These are phyloP conservation scores for Limnomonas spitsbergensis DNA, from an alignment of 139 green algal genomes.

Conservation along the genomic window DNA sequence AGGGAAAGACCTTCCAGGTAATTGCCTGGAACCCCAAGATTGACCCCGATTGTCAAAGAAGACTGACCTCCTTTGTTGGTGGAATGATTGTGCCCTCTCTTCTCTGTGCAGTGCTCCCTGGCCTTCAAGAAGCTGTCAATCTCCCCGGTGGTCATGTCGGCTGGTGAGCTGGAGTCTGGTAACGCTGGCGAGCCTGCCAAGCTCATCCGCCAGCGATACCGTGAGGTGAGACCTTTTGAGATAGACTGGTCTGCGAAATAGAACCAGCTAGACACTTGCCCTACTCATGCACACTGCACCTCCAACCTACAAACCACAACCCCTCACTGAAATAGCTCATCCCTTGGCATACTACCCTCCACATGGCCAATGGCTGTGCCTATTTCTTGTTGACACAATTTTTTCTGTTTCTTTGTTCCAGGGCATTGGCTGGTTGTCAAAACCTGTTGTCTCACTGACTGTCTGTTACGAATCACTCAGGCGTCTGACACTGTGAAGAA, in stretches of 20 bases:
- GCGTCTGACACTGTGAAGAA: slow-evolving; percentile 99
- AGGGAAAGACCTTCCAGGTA: slow-evolving; percentile 92
- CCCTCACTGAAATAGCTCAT: too few relatives aligned
- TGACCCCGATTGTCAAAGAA: too few relatives aligned
- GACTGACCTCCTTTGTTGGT: too few relatives aligned
- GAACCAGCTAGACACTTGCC: too few relatives aligned
- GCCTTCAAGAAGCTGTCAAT: slow-evolving; percentile 98
- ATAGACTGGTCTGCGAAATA: too few relatives aligned
- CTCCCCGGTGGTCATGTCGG: slow-evolving; percentile 95
- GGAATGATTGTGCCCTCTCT: neutral
- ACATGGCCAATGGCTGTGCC: too few relatives aligned
- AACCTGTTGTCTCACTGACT: neutral
- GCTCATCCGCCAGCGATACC: slow-evolving; percentile 95
- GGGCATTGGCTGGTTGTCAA: neutral
- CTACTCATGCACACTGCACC: too few relatives aligned
- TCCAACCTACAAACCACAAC: too few relatives aligned
- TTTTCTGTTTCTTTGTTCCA: too few relatives aligned
- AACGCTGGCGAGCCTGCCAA: slow-evolving; percentile 98
- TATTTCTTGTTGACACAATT: too few relatives aligned
- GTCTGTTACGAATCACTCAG: neutral
- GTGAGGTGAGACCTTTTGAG: slow-evolving; percentile 34
- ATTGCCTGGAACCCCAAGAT: too few relatives aligned
- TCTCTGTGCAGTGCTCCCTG: slow-evolving; percentile 74
- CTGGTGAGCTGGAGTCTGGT: slow-evolving; percentile 97
- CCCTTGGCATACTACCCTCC: too few relatives aligned